These are phyloP conservation scores for Phytophthora chlamydospora DNA, from an alignment of 352 stramenopile genomes.

Conservation along the genomic window DNA sequence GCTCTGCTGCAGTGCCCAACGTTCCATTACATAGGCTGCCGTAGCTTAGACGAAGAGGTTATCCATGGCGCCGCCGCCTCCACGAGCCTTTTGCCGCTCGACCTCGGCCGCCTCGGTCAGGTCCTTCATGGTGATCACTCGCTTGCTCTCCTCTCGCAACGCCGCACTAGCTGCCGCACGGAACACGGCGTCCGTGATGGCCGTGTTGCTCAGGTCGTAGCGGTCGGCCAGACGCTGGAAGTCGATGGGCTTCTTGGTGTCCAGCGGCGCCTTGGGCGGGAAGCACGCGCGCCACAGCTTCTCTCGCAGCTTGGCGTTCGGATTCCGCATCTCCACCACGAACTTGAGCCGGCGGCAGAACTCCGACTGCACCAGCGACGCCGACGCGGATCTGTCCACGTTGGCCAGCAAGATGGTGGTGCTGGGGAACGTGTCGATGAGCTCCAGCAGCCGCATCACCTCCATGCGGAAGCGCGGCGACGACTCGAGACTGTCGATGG, in stretches of 20 bases:
- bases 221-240: constrained; percentile 73
- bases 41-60: constrained; percentile 80
- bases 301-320: constrained; percentile 71
- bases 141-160: constrained; percentile 60
- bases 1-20: constrained; percentile 7
- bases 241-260: constrained; percentile 57
- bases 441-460: constrained; percentile 73
- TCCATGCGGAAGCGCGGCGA: constrained; percentile 80
- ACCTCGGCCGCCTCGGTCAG: constrained; percentile 73
- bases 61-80: constrained; percentile 69
- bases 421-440: constrained; percentile 83
- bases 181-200: constrained; percentile 87
- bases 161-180: constrained; percentile 75
- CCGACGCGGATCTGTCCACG: constrained; percentile 53
- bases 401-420: constrained; percentile 80
- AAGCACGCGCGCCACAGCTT: constrained; percentile 84
- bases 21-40: constrained; percentile 28
- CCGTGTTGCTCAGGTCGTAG: constrained; percentile 77
- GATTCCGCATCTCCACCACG: constrained; percentile 85
- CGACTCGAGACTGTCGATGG: constrained; percentile 61
- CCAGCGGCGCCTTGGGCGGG: constrained; percentile 68
- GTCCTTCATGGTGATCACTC: constrained; percentile 84
- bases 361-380: constrained; percentile 67
- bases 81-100: constrained; percentile 74
- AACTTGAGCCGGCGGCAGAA: constrained; percentile 83